These are phyloP conservation scores for Aegilops speltoides DNA, from an alignment of 176 grass and related monocot species.

Conservation along the genomic window DNA sequence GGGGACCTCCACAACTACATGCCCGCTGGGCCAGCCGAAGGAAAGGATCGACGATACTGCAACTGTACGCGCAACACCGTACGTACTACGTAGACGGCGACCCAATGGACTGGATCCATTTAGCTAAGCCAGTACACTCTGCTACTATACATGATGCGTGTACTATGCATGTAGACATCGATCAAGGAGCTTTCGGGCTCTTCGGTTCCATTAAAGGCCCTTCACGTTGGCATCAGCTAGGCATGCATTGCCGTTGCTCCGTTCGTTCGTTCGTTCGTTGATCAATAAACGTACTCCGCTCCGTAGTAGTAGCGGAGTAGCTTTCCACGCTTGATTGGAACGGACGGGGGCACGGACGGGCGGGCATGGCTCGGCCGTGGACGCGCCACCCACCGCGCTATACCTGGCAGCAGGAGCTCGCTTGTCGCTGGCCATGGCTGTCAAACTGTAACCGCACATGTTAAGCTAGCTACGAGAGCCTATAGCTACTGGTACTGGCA, in stretches of 20 bases:
- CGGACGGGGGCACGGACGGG: too few species aligned
- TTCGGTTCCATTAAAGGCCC: neutral
- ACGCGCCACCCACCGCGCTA: neutral
- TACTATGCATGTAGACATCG: neutral
- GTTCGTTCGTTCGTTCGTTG: neutral
- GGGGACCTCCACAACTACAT: neutral
- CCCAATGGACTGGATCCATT: neutral
- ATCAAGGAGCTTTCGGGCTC: neutral
- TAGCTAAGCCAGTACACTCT: too few species aligned
- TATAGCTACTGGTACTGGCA: neutral
- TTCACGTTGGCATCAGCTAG: neutral
- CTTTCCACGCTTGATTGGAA: conserved; percentile 15
- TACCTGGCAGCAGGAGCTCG: conserved; percentile 3
- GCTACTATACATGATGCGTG: too few species aligned
- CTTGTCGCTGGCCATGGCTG: neutral
- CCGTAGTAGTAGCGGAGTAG: neutral
- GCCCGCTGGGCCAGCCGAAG: neutral
- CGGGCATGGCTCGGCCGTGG: neutral
- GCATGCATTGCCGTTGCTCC: neutral
- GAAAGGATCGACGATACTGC: neutral
- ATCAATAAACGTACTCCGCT: neutral
- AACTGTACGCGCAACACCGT: neutral
- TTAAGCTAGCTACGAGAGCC: too few species aligned
- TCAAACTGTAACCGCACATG: neutral
- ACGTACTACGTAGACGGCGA: neutral